Evolutionary conservation across 1,284 basidiomycete genomes (phyloP).

Genomic region (Papiliotrema fonsecae): DNA sequence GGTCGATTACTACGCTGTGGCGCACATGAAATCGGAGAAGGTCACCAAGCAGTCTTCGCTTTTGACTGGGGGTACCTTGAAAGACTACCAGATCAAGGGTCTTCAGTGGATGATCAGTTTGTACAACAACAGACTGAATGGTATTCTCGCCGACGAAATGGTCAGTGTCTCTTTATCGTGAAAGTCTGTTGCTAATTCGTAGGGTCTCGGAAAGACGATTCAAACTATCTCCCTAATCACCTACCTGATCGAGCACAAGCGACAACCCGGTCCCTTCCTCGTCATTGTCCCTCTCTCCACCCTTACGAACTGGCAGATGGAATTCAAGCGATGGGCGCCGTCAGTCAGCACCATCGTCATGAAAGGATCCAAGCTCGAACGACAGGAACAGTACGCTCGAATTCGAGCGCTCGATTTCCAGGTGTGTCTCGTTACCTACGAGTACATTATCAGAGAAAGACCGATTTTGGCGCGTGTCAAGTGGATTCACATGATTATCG

Average conservation of each 20-base stretch:
- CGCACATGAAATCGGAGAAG: slow-evolving; percentile 88
- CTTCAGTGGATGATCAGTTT: slow-evolving; percentile 95
- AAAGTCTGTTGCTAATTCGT: slow-evolving; percentile 95
- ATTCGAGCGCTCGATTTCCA: slow-evolving; percentile 67
- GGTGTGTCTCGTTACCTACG: slow-evolving; percentile 94
- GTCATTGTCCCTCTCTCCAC: slow-evolving; percentile 98
- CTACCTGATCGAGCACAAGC: slow-evolving; percentile 91
- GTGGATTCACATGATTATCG: slow-evolving; percentile 99
- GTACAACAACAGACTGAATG: slow-evolving; percentile 87
- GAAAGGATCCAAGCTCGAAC: slow-evolving; percentile 76
- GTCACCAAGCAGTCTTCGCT: slow-evolving; percentile 76
- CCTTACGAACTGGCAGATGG: slow-evolving; percentile 96
- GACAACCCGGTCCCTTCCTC: slow-evolving; percentile 89
- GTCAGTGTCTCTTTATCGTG: slow-evolving; percentile 59
- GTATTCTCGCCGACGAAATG: slow-evolving; percentile 93
- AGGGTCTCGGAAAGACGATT: slow-evolving; percentile 95
- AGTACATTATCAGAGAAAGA: slow-evolving; percentile 98
- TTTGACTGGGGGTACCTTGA: slow-evolving; percentile 77
- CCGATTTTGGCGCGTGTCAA: slow-evolving; percentile 84
- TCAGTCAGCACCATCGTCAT: slow-evolving; percentile 78
- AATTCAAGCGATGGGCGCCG: slow-evolving; percentile 97
- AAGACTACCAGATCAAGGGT: slow-evolving; percentile 91
- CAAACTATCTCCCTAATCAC: slow-evolving; percentile 94
- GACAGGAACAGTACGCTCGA: slow-evolving; percentile 42
- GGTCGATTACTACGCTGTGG: slow-evolving; percentile 95